Base-by-base conservation (phyloP, 352 stramenopile genomes). In the Phytophthora fragariaefolia region DNA sequence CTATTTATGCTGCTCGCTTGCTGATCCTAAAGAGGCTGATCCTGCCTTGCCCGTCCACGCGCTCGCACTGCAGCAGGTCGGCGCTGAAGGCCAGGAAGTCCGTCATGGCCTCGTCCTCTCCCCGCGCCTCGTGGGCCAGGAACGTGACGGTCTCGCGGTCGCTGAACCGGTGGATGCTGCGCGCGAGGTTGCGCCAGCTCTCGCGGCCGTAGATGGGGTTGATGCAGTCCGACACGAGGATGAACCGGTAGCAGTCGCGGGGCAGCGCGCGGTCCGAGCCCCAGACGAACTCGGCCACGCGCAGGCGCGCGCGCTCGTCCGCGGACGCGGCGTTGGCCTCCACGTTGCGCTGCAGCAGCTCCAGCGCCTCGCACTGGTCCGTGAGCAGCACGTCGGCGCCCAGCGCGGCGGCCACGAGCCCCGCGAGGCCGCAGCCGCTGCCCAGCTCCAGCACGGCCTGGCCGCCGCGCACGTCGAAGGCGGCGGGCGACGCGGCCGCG, bases 211-310 rank as follows among this genome's bases (percentile, higher is more conserved):
- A 95, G 58, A 95, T 93, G 49, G 87, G 85, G 47, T 95, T 95
- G 59, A 95, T 93, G 56, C 87, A 95, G 63, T 95, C 87, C 4
- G 87, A 95, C 20, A 94, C 66, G 48, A 95, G 67, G 52, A 95
- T 85, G 71, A 83, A 92, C 59, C 77, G 59, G 53, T 73, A 91
- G 23, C 61, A 76, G 24, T 49, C 69, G 32, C 63, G 67, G 9
- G 87, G 68, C 6, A 58, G 28, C 34, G 45, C 38, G n/a, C 32
- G 20, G 18, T 72, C 56, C 2, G 75, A 80, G 32, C 83, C 87
- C 87, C 87, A 95, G 15, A 67, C 71, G 50, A 89, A 92, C 67
- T 95, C 80, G 26, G 51, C 53, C 51, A 89, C 76, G 4, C 66
- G 49, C 26, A 90, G 62, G 6, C 76, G 80, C 26, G 23, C 18